Evolutionary conservation across 768 basidiomycete genomes (phyloP), one percentile per base, ranked within the genome.

Genomic region (Boletus subparvulus): DNA sequence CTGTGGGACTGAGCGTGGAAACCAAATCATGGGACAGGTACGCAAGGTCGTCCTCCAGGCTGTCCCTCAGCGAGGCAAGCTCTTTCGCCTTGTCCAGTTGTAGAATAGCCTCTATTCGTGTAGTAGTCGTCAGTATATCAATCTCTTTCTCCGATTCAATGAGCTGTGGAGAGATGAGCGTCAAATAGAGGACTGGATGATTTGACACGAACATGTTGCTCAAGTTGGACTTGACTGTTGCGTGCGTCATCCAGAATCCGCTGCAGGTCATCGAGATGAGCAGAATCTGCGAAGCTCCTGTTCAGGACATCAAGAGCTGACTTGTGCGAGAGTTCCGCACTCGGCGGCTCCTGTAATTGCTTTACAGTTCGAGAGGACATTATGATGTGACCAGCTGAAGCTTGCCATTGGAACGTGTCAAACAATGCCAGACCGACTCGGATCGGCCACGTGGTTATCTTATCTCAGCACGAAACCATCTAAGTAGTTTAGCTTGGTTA

Each of bases 31-130:
- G 73, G 6, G 83, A 82, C 30, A 96, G 74, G 56, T 82, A 81
- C 13, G 84, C 75, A 12, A 95, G 77, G 68, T 94, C 88, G 65
- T 96, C 93, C 16, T 84, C 81, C 19, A 95, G 74, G 2, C 82
- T 83, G 71, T 93, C 90, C 26, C 93, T 80, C 35, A 87, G 73
- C n/a, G 90, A 77, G 1, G 90, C 85, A 40, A 93, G 75, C 54
- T 87, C 84, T 65, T 90, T 86, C 0, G 90, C 89, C 10, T 83
- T 79, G 50, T 79, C 75, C 36, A 90, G 74, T 35, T 86, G 77
- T 24, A 72, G 67, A 50, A 81, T 69, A 2, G 82, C 79, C 21
- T 75, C 68, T 12, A 70, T 60, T 40, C 81, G 81, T 4, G 86
- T 81, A 41, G 79, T 69, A 4, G 73, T 64, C 8, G 89, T 73